Percentiles rank a stretch among this genome's conserved stretches.
Evolutionary conservation across 768 basidiomycete genomes (phyloP).

Genomic region (Pholiota microspora): DNA sequence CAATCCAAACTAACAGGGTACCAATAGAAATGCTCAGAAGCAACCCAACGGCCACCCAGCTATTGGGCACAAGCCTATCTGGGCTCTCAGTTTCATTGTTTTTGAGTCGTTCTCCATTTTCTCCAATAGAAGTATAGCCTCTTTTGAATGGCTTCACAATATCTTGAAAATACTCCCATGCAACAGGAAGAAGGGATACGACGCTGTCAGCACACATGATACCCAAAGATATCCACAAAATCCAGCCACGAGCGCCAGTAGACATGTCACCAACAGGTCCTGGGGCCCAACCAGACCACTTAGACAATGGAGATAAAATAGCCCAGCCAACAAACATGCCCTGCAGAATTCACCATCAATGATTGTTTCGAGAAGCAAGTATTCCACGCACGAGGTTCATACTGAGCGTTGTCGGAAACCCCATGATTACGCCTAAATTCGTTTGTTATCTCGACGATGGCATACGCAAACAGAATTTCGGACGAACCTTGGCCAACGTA

Average conservation of each 20-base stretch:
- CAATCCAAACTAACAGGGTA: conserved; percentile 78
- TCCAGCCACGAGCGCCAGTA: conserved; percentile 91
- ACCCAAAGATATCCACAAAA: conserved; percentile 93
- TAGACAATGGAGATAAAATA: conserved; percentile 85
- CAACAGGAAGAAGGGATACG: conserved; percentile 79
- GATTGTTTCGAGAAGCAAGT: not conserved
- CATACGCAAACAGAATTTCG: not conserved
- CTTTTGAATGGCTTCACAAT: conserved; percentile 24
- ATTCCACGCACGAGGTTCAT: conserved; percentile 75
- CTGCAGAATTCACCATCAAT: conserved; percentile 32
- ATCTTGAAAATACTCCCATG: conserved; percentile 48
- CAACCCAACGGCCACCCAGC: conserved; percentile 77
- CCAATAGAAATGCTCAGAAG: conserved; percentile 61
- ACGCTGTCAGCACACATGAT: conserved; percentile 95
- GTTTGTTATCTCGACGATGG: conserved; percentile 1
- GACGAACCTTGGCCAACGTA: conserved; percentile 86
- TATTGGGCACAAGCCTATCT: conserved; percentile 76
- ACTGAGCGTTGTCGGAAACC: conserved; percentile 88
- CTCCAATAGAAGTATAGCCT: conserved; percentile 22
- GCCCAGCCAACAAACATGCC: conserved; percentile 99
- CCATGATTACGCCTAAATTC: conserved; percentile 88
- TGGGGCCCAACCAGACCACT: conserved; percentile 86
- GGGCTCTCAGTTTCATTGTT: conserved; percentile 73
- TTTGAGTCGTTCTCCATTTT: conserved; percentile 24
- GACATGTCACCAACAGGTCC: conserved; percentile 88